These are phyloP conservation scores for Lyophyllum shimeji DNA, from an alignment of 768 basidiomycete species.

Conservation along the genomic window DNA sequence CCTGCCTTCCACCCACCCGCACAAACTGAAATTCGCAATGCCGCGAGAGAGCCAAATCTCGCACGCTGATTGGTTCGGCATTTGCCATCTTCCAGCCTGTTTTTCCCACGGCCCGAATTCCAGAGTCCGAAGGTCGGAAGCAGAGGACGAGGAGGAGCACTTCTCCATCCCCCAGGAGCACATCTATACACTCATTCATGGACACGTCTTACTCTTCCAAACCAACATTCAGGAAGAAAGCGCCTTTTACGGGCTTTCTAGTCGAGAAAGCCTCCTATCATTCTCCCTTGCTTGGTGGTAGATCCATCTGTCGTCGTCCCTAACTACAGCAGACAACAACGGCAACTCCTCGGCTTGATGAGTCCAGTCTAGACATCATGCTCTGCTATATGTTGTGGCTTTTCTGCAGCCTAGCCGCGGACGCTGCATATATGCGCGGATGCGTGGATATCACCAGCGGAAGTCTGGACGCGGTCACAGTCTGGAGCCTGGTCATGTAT, in stretches of 20 bases:
- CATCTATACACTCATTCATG: not conserved
- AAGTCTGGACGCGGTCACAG: too few relatives aligned
- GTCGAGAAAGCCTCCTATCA: not conserved
- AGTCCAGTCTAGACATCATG: not conserved
- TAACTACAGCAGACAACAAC: not conserved
- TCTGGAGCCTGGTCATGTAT: too few relatives aligned
- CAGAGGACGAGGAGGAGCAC: not conserved
- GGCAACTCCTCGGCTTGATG: not conserved
- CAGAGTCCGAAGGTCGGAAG: not conserved
- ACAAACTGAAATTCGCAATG: slow-evolving; percentile 9
- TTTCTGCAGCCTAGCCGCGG: not conserved
- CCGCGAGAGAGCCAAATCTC: slow-evolving; percentile 24
- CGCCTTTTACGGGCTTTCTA: not conserved
- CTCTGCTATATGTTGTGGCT: not conserved
- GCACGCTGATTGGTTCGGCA: slow-evolving; percentile 35
- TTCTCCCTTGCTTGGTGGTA: not conserved
- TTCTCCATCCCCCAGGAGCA: not conserved
- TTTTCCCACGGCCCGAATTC: slow-evolving; percentile 3
- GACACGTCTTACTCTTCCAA: not conserved
- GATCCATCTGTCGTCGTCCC: not conserved
- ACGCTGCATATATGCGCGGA: not conserved
- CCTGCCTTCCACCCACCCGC: slow-evolving; percentile 8
- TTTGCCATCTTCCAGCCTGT: slow-evolving; percentile 35
- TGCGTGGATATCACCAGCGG: too few relatives aligned
- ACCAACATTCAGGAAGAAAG: not conserved